Conservation (phyloP, 176 grass and related monocot genomes). For the Aegilops sharonensis region DNA sequence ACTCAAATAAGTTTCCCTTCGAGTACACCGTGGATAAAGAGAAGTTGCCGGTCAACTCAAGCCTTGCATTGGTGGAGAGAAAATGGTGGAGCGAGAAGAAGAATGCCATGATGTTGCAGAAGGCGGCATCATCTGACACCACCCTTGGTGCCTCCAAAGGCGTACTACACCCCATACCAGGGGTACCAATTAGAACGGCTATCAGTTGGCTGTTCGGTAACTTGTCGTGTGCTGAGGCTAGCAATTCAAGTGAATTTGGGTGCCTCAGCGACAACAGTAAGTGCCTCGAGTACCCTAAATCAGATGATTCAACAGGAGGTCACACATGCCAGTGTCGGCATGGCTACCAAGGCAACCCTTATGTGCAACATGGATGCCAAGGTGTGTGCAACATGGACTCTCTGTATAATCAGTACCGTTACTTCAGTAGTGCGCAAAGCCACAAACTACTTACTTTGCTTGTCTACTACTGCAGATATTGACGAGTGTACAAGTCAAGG, state of each 20-base stretch:
- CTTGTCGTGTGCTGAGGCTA: background rate
- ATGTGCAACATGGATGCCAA: background rate
- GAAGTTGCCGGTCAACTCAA: background rate
- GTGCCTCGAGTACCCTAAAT: background rate
- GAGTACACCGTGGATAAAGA: too few species aligned
- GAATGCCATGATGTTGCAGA: background rate
- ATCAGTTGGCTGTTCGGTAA: conserved; percentile 1
- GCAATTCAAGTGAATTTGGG: background rate
- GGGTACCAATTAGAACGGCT: background rate
- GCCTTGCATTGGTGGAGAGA: background rate
- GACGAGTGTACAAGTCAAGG: background rate
- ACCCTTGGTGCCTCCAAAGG: background rate
- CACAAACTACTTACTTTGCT: background rate
- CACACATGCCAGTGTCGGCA: background rate
- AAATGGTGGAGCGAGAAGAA: background rate
- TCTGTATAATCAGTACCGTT: background rate
- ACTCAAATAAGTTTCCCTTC: background rate
- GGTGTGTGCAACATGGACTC: background rate
- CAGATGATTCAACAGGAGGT: background rate
- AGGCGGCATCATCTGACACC: background rate
- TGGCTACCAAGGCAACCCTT: background rate
- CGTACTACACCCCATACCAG: background rate
- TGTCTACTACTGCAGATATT: background rate
- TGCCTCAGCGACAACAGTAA: conserved; percentile 5
- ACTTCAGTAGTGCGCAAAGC: background rate